phyloP scores from a whole-genome alignment of 441 rosid genomes.

The Erysimum cheiri region DNA sequence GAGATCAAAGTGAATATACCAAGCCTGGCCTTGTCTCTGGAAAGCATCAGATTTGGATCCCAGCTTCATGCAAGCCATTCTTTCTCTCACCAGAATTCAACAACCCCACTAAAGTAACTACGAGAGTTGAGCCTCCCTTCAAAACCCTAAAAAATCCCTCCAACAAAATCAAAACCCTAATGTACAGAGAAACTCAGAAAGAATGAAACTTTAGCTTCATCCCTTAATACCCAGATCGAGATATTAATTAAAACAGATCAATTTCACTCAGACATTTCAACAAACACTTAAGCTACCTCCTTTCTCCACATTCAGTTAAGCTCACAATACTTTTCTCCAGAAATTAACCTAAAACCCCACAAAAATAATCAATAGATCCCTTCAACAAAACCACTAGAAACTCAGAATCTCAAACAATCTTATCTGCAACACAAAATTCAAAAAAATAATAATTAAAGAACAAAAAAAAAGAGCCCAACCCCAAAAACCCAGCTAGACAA shows the following conservation, averaged over 20 bases:
- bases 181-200: slow-evolving; percentile 34
- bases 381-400: slow-evolving; percentile 16
- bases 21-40: slow-evolving; percentile 94
- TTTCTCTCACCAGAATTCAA: slow-evolving; percentile 25
- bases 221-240: slow-evolving; percentile 31
- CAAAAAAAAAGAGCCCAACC: slow-evolving; percentile 17
- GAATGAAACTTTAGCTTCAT: slow-evolving; percentile 33
- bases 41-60: slow-evolving; percentile 95
- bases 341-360: slow-evolving; percentile 20
- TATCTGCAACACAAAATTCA: slow-evolving; percentile 40
- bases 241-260: slow-evolving; percentile 26
- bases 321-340: slow-evolving; percentile 14
- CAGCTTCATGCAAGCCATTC: slow-evolving; percentile 90
- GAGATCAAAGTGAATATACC: slow-evolving; percentile 59
- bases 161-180: slow-evolving; percentile 31
- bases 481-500: slow-evolving; percentile 41
- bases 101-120: slow-evolving; percentile 9
- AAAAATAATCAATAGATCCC: background rate
- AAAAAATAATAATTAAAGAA: slow-evolving; percentile 14
- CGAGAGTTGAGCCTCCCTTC: background rate
- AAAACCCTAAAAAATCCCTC: slow-evolving; percentile 17
- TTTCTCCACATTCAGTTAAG: slow-evolving; percentile 26
- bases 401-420: slow-evolving; percentile 30
- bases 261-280: slow-evolving; percentile 33
- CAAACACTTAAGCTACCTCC: slow-evolving; percentile 34